Evolutionary conservation across 192 early-diverging fungal genomes (phyloP), one percentile per base, ranked within the genome.

Genomic region (Linnemannia hyalina): DNA sequence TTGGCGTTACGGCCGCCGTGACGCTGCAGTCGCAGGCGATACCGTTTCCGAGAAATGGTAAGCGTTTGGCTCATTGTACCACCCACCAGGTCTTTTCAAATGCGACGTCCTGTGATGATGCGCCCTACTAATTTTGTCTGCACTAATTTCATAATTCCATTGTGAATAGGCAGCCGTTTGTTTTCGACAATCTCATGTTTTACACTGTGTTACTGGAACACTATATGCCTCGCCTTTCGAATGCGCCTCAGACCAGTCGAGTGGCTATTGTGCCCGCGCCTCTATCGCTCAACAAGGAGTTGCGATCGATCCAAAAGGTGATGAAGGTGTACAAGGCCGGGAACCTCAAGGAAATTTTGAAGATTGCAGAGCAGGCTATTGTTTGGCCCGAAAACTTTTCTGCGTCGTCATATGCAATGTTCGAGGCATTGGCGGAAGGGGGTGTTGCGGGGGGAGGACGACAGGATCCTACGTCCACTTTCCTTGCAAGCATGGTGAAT

Each of bases 131-230:
- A 35, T 26, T 35, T 18, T 68, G 26, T 18, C 16, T 16, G 20
- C 49, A 22, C 16, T 18, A 20, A 4, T 52, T 18, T 38, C 38
- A 32, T 18, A 20, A 4, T 52, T 18, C n/a, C 38, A 32, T 26
- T 3, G 10, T 36, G 32, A 15, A 74, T 70, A 85, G 83, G 83
- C 84, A 86, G 52, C 84, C 84, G 22, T 86, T 81, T 35, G 32
- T 86, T 26, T 86, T 86, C 22, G 84, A 86, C 42, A 86, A 86
- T 41, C 76, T 86, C 32, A 42, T 86, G 47, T 86, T 86, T 41
- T 86, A 86, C 65, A 86, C 84, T 2, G 44, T 41, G 7, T 76
- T 86, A 6, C 32, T 86, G 29, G 75, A 77, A 35, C 68, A 81
- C 8, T 86, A 80, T 29, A 49, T 86, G 38, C 75, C 80, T 38